These are phyloP conservation scores for Pichia kluyveri DNA, from an alignment of 805 yeast genomes.

Conservation along the genomic window DNA sequence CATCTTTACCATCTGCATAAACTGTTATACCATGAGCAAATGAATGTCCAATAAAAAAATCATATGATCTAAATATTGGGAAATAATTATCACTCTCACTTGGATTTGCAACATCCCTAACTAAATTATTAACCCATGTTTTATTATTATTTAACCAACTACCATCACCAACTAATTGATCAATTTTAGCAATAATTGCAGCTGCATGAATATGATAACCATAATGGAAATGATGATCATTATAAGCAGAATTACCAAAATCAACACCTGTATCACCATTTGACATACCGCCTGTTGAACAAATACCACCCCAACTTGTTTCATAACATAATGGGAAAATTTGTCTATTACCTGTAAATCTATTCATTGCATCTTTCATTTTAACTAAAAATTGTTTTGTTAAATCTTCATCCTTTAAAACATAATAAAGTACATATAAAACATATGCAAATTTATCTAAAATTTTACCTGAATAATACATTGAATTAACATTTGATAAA, in stretches of 20 bases:
- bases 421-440: slow-evolving; percentile 40
- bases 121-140: slow-evolving; percentile 46
- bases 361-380: slow-evolving; percentile 36
- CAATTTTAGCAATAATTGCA: slow-evolving; percentile 53
- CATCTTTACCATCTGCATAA: slow-evolving; percentile 69
- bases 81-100: slow-evolving; percentile 42
- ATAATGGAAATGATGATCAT: slow-evolving; percentile 52
- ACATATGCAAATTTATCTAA: slow-evolving; percentile 51
- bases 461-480: slow-evolving; percentile 45
- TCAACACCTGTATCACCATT: slow-evolving; percentile 39
- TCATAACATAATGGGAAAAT: slow-evolving; percentile 45
- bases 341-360: slow-evolving; percentile 34
- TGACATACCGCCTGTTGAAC: slow-evolving; percentile 38
- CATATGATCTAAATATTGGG: slow-evolving; percentile 62
- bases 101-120: slow-evolving; percentile 65
- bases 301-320: slow-evolving; percentile 45
- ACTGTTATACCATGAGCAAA: slow-evolving; percentile 69
- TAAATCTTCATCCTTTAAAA: slow-evolving; percentile 33
- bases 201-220: slow-evolving; percentile 53
- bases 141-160: slow-evolving; percentile 42
- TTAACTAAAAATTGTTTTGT: slow-evolving; percentile 41
- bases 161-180: slow-evolving; percentile 33
- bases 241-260: slow-evolving; percentile 42
- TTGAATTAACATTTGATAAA: slow-evolving; percentile 31
- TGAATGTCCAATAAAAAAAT: slow-evolving; percentile 72